A percentile compares a stretch with the other conserved stretches of the same genome.
Conservation (phyloP, 176 grass and related monocot species). For the Pharus latifolius region DNA sequence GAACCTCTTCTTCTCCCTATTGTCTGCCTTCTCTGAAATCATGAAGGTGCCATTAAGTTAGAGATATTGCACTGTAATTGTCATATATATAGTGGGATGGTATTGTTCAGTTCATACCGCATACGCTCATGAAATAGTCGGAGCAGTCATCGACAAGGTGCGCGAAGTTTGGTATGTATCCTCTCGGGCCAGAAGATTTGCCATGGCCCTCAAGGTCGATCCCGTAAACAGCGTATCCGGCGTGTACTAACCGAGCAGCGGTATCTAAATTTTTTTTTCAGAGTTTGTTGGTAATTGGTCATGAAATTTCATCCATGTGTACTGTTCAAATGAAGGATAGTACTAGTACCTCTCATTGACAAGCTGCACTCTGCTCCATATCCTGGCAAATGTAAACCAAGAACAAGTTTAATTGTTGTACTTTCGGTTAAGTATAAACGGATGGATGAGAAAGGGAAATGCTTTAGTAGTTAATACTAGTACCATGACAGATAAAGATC, state of each 20-base stretch:
- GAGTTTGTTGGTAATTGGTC: neutral
- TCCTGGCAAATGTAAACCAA: slow-evolving; percentile 10
- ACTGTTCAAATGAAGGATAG: neutral
- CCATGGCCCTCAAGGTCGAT: slow-evolving; percentile 76
- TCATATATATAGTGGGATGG: neutral
- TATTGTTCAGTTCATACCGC: slow-evolving; percentile 15
- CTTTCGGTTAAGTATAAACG: neutral
- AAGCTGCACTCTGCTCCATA: slow-evolving; percentile 58
- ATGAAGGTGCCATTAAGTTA: neutral
- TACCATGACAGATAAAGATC: slow-evolving; percentile 59
- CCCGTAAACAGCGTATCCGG: slow-evolving; percentile 49
- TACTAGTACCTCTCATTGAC: slow-evolving; percentile 39
- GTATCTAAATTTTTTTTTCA: slow-evolving; percentile 26
- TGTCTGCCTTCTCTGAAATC: slow-evolving; percentile 41
- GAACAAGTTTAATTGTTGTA: neutral
- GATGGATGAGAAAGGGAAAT: neutral
- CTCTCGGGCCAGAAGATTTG: slow-evolving; percentile 42
- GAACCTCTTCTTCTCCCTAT: slow-evolving; percentile 45
- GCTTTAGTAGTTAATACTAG: neutral
- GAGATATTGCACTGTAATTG: neutral
- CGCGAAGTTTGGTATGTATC: slow-evolving; percentile 42
- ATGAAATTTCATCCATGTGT: neutral
- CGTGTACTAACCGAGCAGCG: slow-evolving; percentile 22
- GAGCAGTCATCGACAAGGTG: slow-evolving; percentile 42
- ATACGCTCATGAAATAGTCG: slow-evolving; percentile 36